phyloP scores from a whole-genome alignment of 495 filamentous ascomycete genomes.

The Astrothelium macrocarpum region DNA sequence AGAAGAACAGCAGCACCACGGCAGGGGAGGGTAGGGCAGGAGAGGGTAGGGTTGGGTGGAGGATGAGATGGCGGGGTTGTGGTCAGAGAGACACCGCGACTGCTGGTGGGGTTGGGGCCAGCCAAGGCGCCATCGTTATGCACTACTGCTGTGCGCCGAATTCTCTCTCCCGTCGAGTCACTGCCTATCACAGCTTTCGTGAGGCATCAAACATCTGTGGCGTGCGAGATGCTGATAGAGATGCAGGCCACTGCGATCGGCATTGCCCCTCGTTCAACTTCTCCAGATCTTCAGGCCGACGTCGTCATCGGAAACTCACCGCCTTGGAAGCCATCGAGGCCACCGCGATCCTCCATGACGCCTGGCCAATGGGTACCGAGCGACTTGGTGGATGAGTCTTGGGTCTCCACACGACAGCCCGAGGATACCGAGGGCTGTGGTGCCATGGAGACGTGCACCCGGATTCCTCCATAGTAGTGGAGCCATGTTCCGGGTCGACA shows the following conservation, averaged over 20 bases:
- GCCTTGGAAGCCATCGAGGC: not conserved
- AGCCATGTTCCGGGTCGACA: not conserved
- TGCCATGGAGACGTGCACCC: too few relatives aligned
- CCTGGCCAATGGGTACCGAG: not conserved
- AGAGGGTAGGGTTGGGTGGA: not conserved
- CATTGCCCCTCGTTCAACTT: not conserved
- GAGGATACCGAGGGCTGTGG: too few relatives aligned
- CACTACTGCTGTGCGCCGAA: not conserved
- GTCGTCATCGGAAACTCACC: slow-evolving; percentile 5
- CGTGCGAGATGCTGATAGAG: not conserved
- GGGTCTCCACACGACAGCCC: too few relatives aligned
- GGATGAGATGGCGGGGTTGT: not conserved
- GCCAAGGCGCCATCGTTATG: not conserved
- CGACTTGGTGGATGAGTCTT: too few relatives aligned
- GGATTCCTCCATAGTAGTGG: not conserved
- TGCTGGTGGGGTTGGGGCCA: not conserved
- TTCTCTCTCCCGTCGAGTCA: not conserved
- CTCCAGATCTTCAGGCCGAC: not conserved
- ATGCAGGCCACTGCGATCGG: not conserved
- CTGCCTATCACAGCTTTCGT: not conserved
- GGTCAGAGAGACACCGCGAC: not conserved
- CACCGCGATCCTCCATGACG: not conserved
- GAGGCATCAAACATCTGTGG: not conserved
- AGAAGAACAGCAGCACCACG: too few relatives aligned
- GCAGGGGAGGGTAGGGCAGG: not conserved